Base-by-base conservation (phyloP, 345 rosid species). In the Xanthoceras sorbifolium region DNA sequence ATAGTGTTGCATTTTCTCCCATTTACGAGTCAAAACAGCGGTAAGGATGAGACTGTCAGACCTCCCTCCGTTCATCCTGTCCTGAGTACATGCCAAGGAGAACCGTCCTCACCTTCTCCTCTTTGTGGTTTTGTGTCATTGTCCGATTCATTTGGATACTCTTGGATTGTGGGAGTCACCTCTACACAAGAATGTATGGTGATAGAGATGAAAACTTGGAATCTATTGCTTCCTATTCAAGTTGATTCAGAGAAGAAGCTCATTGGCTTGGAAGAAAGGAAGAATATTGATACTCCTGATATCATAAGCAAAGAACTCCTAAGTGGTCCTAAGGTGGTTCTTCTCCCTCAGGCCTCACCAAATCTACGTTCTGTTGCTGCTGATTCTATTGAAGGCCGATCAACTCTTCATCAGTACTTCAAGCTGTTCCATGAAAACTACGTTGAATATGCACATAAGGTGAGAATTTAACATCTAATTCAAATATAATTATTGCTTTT, bases 371-470 rank as follows among this genome's bases (percentile, higher is more conserved):
- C 98, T 59, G 75, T 92, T 80, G 72, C 95, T 83, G 94, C 93
- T 68, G 93, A 92, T 84, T 91, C 96, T 40, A 91, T 94, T 50
- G 99, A 94, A 86, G 99, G 97, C 15, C 85, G 94, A 64, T 89
- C 95, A 74, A 79, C 84, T 62, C 91, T 92, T 81, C 98, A 92
- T 86, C 92, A 94, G 72, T 94, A 91, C 87, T 86, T 91, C 83
- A 94, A 91, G 80, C 92, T 91, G 78, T 97, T 97, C 88, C 97
- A 90, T 83, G 97, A 94, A 86, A 92, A 91, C 85, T 92, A 97
- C 36, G 93, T 92, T 42, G 97, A 91, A 72, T 97, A 97, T 85
- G 97, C 98, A 3, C 98, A 94, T 81, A 97, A 94, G 97, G 99
- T 94, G 81, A 83, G 85, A 77, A 79, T 66, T 46, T 57, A n/a